Percentiles rank a stretch among this genome's conserved stretches.
Conservation (phyloP, 768 basidiomycete species). For the Lentinus brumalis region DNA sequence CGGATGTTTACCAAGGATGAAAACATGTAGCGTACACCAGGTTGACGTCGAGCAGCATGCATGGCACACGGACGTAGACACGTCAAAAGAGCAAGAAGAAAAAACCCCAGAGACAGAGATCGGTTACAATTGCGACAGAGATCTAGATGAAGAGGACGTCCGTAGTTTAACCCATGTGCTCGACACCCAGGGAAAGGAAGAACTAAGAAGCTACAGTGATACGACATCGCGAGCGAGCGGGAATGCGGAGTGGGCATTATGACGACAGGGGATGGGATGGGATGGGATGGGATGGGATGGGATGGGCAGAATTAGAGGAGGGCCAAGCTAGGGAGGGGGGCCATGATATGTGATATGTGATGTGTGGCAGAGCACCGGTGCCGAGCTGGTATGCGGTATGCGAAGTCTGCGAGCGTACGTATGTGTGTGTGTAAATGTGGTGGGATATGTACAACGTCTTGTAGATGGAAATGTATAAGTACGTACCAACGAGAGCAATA, state of each 20-base stretch:
- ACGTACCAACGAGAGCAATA: too few relatives aligned
- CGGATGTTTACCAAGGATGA: too few relatives aligned
- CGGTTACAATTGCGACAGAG: slow-evolving; percentile 6
- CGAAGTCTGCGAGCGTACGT: neutral
- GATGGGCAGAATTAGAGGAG: neutral
- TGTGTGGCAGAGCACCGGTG: neutral
- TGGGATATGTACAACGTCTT: neutral
- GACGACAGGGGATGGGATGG: neutral
- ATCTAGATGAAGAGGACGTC: slow-evolving; percentile 12
- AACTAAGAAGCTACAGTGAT: slow-evolving; percentile 21
- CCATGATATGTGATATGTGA: too few relatives aligned
- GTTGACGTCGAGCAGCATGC: too few relatives aligned
- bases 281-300: neutral
- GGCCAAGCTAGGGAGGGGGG: neutral
- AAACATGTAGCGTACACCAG: too few relatives aligned
- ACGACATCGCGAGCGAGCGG: neutral
- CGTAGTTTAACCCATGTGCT: neutral
- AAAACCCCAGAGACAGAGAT: too few relatives aligned
- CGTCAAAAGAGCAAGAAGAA: too few relatives aligned
- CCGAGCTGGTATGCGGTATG: slow-evolving; percentile 1
- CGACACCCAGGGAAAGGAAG: neutral
- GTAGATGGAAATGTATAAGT: too few relatives aligned
- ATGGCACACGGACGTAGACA: too few relatives aligned
- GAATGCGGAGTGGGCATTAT: neutral
- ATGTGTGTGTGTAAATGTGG: neutral